Percentiles rank a stretch among this genome's conserved stretches.
phyloP scores from a whole-genome alignment of 441 rosid genomes.

The Adansonia grandidieri region DNA sequence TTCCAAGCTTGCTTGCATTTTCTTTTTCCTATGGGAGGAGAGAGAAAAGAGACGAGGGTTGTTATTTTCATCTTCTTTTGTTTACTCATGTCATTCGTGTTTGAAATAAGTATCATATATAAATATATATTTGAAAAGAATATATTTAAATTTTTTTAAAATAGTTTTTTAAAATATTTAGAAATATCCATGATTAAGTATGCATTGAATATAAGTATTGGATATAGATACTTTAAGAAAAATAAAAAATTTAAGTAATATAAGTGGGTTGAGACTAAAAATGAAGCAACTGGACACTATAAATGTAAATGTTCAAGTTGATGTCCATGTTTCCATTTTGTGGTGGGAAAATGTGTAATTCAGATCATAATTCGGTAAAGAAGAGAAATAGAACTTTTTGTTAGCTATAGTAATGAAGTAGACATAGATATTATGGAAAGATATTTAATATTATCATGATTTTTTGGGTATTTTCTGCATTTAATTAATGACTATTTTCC shows the following conservation, averaged over 20 bases:
- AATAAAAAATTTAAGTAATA: background rate
- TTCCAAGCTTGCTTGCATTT: background rate
- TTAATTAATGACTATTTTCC: background rate
- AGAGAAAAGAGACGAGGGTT: background rate
- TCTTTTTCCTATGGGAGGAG: background rate
- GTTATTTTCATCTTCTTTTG: background rate
- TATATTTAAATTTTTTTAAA: background rate
- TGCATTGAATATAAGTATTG: too few species aligned
- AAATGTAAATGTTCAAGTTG: too few species aligned
- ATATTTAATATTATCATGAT: background rate
- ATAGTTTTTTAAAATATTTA: background rate
- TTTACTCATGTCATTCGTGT: background rate
- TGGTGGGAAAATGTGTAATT: constrained; percentile 12
- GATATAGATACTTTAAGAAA: background rate
- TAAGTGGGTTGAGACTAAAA: background rate
- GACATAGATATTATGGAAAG: background rate
- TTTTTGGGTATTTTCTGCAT: background rate
- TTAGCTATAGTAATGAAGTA: background rate
- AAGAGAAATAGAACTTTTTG: background rate
- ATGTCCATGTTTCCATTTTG: constrained; percentile 2
- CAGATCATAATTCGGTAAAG: background rate
- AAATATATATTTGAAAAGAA: background rate
- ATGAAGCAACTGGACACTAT: too few species aligned
- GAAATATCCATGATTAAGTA: too few species aligned
- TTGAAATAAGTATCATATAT: background rate